A percentile compares a stretch with the other conserved stretches of the same genome.
These are phyloP conservation scores for Taphrina flavorubra DNA, from an alignment of 1,139 yeast genomes.

Conservation along the genomic window DNA sequence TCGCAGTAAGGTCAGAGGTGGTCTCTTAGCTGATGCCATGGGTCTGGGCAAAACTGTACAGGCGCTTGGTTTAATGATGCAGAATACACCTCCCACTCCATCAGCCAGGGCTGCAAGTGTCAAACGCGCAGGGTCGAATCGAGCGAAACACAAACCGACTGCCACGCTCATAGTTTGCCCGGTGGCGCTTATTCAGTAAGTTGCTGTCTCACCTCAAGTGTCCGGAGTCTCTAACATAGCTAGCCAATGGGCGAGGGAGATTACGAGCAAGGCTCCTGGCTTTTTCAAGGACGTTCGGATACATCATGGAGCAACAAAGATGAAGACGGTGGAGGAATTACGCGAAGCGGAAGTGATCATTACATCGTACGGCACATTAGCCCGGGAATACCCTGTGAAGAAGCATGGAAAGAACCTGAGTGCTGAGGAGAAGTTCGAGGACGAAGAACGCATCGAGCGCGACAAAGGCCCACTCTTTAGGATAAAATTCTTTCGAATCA, in stretches of 20 bases:
- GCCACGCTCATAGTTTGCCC: conserved; percentile 31
- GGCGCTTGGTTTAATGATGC: conserved; percentile 69
- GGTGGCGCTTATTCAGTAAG: conserved; percentile 27
- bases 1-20: conserved; percentile 39
- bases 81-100: conserved; percentile 19
- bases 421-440: conserved; percentile 12
- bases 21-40: conserved; percentile 45
- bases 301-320: conserved; percentile 24
- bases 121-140: background rate
- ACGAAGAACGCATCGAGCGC: conserved; percentile 30
- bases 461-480: conserved; percentile 31
- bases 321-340: conserved; percentile 26
- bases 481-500: conserved; percentile 73
- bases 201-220: background rate
- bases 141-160: conserved; percentile 11
- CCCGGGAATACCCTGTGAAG: conserved; percentile 30
- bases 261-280: conserved; percentile 23
- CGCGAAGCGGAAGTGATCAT: conserved; percentile 14
- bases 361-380: conserved; percentile 33
- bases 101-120: background rate
- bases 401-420: conserved; percentile 22
- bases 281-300: conserved; percentile 19
- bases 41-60: conserved; percentile 50
- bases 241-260: conserved; percentile 37
- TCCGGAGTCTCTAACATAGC: background rate